Evolutionary conservation across 768 basidiomycete genomes (phyloP).

Genomic region (Boletus pseudopeckii): DNA sequence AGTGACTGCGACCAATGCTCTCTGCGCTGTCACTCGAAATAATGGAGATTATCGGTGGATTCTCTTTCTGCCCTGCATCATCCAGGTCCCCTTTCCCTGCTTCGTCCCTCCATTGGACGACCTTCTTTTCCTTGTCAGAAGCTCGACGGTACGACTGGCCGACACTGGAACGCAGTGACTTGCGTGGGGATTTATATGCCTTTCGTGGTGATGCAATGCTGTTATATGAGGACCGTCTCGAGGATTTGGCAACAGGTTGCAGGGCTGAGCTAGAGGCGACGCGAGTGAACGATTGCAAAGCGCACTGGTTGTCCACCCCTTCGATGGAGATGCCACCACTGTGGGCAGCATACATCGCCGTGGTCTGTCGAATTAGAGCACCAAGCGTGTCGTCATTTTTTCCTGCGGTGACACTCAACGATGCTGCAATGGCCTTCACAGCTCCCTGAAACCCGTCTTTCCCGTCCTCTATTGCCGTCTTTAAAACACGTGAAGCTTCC

Average conservation of each 20-base stretch:
- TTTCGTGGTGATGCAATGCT: constrained; percentile 46
- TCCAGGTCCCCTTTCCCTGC: constrained; percentile 79
- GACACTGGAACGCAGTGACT: constrained; percentile 65
- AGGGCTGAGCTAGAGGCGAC: constrained; percentile 48
- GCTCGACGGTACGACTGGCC: constrained; percentile 59
- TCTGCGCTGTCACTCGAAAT: constrained; percentile 38
- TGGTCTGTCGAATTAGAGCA: constrained; percentile 63
- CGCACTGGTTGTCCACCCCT: constrained; percentile 49
- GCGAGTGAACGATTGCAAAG: constrained; percentile 41
- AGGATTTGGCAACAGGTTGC: constrained; percentile 38
- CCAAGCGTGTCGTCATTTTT: constrained; percentile 71
- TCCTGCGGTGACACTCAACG: constrained; percentile 54
- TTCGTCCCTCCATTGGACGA: constrained; percentile 86
- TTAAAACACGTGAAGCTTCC: constrained; percentile 49
- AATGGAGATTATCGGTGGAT: constrained; percentile 20
- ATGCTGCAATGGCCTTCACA: constrained; percentile 47
- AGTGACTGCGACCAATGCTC: constrained; percentile 33
- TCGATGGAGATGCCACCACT: constrained; percentile 38
- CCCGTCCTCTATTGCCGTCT: constrained; percentile 35
- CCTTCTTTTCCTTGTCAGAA: constrained; percentile 69
- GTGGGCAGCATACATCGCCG: constrained; percentile 51
- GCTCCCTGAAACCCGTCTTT: constrained; percentile 37
- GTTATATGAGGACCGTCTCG: constrained; percentile 44
- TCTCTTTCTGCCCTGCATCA: constrained; percentile 45
- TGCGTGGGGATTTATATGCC: constrained; percentile 59